Percentiles rank a stretch among this genome's conserved stretches.
These are phyloP conservation scores for Emericellopsis atlantica DNA, from an alignment of 2,329 filamentous ascomycete genomes.

Conservation along the genomic window DNA sequence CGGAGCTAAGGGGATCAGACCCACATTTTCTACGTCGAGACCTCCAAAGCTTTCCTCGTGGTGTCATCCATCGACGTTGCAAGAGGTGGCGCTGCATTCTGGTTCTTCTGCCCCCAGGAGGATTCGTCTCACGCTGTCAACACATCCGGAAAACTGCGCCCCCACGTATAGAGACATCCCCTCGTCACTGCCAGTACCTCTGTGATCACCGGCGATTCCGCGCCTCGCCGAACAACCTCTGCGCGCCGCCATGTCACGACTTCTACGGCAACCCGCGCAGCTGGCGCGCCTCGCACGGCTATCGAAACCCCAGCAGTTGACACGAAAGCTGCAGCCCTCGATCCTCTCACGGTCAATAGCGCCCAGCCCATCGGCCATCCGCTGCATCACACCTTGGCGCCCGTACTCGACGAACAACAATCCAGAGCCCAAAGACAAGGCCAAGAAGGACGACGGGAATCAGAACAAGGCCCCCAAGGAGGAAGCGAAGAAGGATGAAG, in stretches of 20 bases:
- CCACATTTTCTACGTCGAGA: background rate
- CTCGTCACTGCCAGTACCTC: constrained; percentile 7
- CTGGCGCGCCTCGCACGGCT: constrained; percentile 49
- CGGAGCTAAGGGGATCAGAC: background rate
- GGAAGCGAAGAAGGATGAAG: constrained; percentile 5
- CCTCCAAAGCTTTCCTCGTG: constrained; percentile 1
- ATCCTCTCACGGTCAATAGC: constrained; percentile 16
- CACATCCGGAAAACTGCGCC: no score
- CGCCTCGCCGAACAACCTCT: constrained; percentile 9
- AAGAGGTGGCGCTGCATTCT: background rate
- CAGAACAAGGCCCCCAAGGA: constrained; percentile 8
- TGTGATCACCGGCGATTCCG: constrained; percentile 18
- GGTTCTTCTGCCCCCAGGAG: background rate
- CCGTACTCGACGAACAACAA: constrained; percentile 22
- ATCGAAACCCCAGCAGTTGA: constrained; percentile 37
- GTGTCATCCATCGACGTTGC: constrained; percentile 1
- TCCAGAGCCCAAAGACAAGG: constrained; percentile 15
- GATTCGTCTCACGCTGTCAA: no score
- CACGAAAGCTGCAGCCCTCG: constrained; percentile 26
- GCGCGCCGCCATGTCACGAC: constrained; percentile 44
- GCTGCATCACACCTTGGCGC: constrained; percentile 20
- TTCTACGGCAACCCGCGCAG: constrained; percentile 54
- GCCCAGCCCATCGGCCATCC: constrained; percentile 20
- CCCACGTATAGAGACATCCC: no score
- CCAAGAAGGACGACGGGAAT: constrained; percentile 8